Evolutionary conservation across 163 green algal species (phyloP), one percentile per base, ranked within the genome.

Genomic region (Volvox carteri): DNA sequence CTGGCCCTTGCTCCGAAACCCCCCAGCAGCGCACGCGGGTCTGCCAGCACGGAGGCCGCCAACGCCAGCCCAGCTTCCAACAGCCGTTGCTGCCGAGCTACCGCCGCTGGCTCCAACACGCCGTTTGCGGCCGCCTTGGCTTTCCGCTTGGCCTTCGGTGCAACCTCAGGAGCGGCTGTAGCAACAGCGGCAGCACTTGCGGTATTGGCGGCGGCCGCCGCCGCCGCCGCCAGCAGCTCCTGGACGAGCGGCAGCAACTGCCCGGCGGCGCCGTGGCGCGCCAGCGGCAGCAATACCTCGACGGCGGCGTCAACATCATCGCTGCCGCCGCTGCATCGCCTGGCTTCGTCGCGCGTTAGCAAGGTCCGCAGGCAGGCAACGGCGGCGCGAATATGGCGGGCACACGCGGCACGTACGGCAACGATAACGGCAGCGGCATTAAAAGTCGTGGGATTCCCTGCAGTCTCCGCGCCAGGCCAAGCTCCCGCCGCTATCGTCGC

Each of bases 201-300:
- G 35, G 75, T 33, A 18, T 2, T 35, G 0, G 19, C 11, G 19
- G 50, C n/a, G n/a, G 28, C 19, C 7, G 54, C 4, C 1, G 25
- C 73, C 46, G 46, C 81, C 46, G 65, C 44, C 44, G 23, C 68
- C 50, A 88, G 68, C 37, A 48, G 25, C 33, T 70, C 12, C 33
- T 60, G 65, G 37, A 48, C 83, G 25, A 88, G 68, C 37, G 48
- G 68, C 68, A 74, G 50, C 35, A 88, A 25, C 62, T 74, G 35
- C 39, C 4, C 14, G 2, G 50, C 62, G 28, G 11, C 16, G 21
- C 48, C 83, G 68, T 48, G 73, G 21, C 12, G 37, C 83, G 77
- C 62, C 37, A 88, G 50, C 35, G 83, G 83, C 48, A 83, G 35
- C 16, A 87, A 65, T n/a, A 7, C n/a, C 60, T 30, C 62, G 7